Evolutionary conservation across 1,284 basidiomycete genomes (phyloP).

Genomic region (Lentinus polychrous): DNA sequence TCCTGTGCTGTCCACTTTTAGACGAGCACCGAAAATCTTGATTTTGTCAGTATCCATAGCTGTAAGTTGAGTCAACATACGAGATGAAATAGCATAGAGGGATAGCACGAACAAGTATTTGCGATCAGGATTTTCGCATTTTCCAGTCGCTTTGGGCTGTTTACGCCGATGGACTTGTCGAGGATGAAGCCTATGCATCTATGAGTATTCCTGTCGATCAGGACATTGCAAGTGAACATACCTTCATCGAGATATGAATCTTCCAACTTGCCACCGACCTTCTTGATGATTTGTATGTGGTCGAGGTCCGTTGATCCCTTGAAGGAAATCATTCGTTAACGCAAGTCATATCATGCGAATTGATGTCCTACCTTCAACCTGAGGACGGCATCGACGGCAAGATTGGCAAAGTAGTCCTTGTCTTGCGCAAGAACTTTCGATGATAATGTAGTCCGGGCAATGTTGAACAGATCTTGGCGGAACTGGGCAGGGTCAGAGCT

Average conservation of each 20-base stretch:
- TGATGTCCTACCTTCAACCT: conserved; percentile 66
- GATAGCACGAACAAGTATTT: conserved; percentile 74
- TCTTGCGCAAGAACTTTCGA: conserved; percentile 97
- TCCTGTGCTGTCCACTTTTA: conserved; percentile 93
- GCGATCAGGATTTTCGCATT: conserved; percentile 97
- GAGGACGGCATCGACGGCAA: conserved; percentile 96
- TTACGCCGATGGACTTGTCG: conserved; percentile 93
- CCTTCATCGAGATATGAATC: conserved; percentile 98
- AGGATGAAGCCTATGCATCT: conserved; percentile 77
- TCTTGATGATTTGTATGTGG: conserved; percentile 99
- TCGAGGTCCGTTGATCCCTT: conserved; percentile 95
- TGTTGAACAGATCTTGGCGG: conserved; percentile 90
- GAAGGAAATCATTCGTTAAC: neutral
- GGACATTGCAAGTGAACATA: conserved; percentile 23
- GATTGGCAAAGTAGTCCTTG: conserved; percentile 98
- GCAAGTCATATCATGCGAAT: neutral
- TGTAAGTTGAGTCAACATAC: conserved; percentile 24
- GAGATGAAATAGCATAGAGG: neutral
- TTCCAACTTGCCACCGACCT: conserved; percentile 96
- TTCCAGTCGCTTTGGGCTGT: conserved; percentile 91
- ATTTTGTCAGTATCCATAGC: conserved; percentile 99
- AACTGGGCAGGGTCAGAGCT: conserved; percentile 74
- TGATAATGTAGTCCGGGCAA: conserved; percentile 92
- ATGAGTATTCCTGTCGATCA: conserved; percentile 20
- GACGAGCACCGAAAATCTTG: conserved; percentile 96